These are phyloP conservation scores for Didymellaceae sp. DNA, from an alignment of 2,329 filamentous ascomycete species.

Conservation along the genomic window DNA sequence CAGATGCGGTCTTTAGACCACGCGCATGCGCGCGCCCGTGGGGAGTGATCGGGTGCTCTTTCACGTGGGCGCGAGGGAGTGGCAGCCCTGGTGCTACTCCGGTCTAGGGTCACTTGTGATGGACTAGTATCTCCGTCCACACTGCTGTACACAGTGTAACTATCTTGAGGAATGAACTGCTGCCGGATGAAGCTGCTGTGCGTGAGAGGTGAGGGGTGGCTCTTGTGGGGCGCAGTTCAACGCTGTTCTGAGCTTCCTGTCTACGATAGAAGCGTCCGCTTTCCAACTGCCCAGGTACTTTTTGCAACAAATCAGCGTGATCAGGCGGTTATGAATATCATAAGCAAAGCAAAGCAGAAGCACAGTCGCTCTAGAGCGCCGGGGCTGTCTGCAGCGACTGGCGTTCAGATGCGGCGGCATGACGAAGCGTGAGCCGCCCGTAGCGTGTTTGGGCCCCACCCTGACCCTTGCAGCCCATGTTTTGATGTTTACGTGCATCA, in stretches of 20 bases:
- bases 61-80: conserved; percentile 30
- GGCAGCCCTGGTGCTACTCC: background rate
- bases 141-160: background rate
- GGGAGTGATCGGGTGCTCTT: conserved; percentile 30
- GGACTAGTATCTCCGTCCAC: background rate
- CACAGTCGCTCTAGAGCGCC: background rate
- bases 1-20: conserved; percentile 13
- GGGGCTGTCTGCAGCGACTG: background rate
- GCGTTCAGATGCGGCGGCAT: conserved; percentile 6
- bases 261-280: background rate
- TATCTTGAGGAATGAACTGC: background rate
- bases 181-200: background rate
- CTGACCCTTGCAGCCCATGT: conserved; percentile 13
- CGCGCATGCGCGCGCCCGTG: background rate
- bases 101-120: background rate
- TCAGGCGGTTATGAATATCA: background rate
- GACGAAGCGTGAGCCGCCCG: conserved; percentile 7
- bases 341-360: background rate
- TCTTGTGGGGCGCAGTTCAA: background rate
- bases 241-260: background rate
- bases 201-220: conserved; percentile 1
- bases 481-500: conserved; percentile 23
- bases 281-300: background rate
- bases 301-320: background rate
- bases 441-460: conserved; percentile 12